Base-by-base conservation (phyloP, 1,284 basidiomycete species). In the Ustilago esculenta region DNA sequence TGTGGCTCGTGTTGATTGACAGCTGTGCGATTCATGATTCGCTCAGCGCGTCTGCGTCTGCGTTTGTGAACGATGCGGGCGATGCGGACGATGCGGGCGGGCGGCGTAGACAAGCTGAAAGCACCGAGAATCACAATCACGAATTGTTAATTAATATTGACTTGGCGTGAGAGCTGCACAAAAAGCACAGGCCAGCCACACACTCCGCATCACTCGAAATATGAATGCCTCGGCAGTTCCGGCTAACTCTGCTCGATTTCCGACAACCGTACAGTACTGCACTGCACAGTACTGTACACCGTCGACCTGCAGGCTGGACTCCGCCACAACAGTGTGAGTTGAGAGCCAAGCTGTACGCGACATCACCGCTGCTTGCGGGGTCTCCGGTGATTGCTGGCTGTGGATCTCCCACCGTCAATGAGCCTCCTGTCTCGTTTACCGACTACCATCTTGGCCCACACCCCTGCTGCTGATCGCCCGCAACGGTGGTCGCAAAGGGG, bases 11-110 rank as follows among this genome's bases (percentile, higher is more conserved):
- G 27, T 33, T 33, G n/a, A 9, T 40, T 33, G 51, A 46, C 51
- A 54, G 43, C 51, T 46, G 43, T 25, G 52, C 33, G 27, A 37
- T 30, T 27, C 35, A 37, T 25, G 7, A 29, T n/a, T n/a, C n/a
- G n/a, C 32, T n/a, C 25, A 15, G n/a, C n/a, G 41, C 41, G 33
- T 21, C 17, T 47, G n/a, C 20, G 15, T 12, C 15, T 21, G 27
- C 25, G 29, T 39, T 23, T 34, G 30, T 36, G n/a, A n/a, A n/a
- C n/a, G n/a, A n/a, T n/a, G n/a, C n/a, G n/a, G n/a, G n/a, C n/a
- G n/a, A n/a, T n/a, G n/a, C n/a, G n/a, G n/a, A n/a, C n/a, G n/a
- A n/a, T n/a, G n/a, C n/a, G n/a, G n/a, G n/a, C n/a, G n/a, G n/a
- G n/a, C n/a, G n/a, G n/a, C n/a, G n/a, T n/a, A n/a, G n/a, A n/a